These are phyloP conservation scores for Trametes versicolor DNA, from an alignment of 1,284 basidiomycete genomes.

Conservation along the genomic window DNA sequence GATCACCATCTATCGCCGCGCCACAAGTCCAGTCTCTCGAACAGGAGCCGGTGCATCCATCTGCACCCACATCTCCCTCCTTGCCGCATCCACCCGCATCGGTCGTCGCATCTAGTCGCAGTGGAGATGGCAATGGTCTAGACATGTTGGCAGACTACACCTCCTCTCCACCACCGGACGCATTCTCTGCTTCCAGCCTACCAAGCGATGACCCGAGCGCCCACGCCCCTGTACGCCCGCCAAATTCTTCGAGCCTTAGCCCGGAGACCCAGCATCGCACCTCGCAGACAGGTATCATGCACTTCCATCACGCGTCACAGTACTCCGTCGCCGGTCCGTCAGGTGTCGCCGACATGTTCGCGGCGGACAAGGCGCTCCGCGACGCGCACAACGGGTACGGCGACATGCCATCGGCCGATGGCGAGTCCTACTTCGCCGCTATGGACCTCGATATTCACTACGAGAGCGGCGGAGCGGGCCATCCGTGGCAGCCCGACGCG, in stretches of 20 bases:
- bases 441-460: constrained; percentile 7
- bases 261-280: neutral
- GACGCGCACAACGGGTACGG: constrained; percentile 11
- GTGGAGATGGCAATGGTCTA: constrained; percentile 8
- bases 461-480: neutral
- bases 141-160: constrained; percentile 13
- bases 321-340: constrained; percentile 7
- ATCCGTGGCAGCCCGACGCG: constrained; percentile 1
- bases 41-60: neutral
- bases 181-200: constrained; percentile 1
- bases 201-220: constrained; percentile 3
- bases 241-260: neutral
- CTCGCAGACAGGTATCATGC: neutral
- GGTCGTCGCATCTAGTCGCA: neutral
- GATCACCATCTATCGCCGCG: neutral
- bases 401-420: neutral
- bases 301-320: constrained; percentile 15
- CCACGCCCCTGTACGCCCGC: constrained; percentile 2
- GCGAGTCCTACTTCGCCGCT: constrained; percentile 7
- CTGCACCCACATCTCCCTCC: too few species aligned
- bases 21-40: neutral
- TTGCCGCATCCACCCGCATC: too few species aligned
- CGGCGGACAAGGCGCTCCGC: constrained; percentile 12
- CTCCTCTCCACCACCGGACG: constrained; percentile 1
- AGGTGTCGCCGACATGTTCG: constrained; percentile 17